phyloP scores from a whole-genome alignment of 495 filamentous ascomycete species.

The Emericellopsis terricola region DNA sequence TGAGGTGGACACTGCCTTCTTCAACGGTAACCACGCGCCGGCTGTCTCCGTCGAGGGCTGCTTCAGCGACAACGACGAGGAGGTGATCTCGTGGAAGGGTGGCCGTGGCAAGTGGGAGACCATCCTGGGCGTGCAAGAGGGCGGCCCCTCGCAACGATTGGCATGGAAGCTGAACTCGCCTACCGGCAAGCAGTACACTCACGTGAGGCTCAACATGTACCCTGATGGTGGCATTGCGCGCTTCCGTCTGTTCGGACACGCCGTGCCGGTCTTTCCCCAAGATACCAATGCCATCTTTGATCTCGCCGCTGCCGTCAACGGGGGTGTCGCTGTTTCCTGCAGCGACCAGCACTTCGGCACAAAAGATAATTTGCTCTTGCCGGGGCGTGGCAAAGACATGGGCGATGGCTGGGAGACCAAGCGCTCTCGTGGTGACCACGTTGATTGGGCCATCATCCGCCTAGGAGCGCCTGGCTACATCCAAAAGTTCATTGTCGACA shows the following conservation, averaged over 20 bases:
- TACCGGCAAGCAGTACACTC: conserved; percentile 53
- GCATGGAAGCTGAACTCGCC: conserved; percentile 52
- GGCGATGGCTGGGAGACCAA: conserved; percentile 92
- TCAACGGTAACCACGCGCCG: conserved; percentile 3
- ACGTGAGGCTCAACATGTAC: conserved; percentile 78
- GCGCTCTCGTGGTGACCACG: conserved; percentile 56
- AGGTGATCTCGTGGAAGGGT: conserved; percentile 40
- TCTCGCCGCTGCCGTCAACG: conserved; percentile 65
- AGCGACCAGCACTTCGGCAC: conserved; percentile 80
- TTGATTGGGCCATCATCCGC: conserved; percentile 72
- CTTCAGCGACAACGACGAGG: conserved; percentile 39
- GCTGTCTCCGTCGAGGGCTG: conserved; percentile 64
- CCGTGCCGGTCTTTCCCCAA: conserved; percentile 50
- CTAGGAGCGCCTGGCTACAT: conserved; percentile 57
- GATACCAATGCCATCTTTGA: conserved; percentile 51
- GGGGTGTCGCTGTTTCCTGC: conserved; percentile 55
- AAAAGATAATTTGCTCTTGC: conserved; percentile 66
- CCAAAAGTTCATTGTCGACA: conserved; percentile 63
- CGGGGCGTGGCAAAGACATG: conserved; percentile 80
- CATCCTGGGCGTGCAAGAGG: conserved; percentile 50
- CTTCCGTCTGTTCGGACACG: conserved; percentile 66
- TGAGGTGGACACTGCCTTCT: conserved; percentile 32
- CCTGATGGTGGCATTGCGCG: conserved; percentile 88
- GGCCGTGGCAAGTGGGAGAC: conserved; percentile 46
- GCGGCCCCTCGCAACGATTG: conserved; percentile 59